These are phyloP conservation scores for Plasmodium knowlesi DNA, from an alignment of 169 alveolate species.

Conservation along the genomic window DNA sequence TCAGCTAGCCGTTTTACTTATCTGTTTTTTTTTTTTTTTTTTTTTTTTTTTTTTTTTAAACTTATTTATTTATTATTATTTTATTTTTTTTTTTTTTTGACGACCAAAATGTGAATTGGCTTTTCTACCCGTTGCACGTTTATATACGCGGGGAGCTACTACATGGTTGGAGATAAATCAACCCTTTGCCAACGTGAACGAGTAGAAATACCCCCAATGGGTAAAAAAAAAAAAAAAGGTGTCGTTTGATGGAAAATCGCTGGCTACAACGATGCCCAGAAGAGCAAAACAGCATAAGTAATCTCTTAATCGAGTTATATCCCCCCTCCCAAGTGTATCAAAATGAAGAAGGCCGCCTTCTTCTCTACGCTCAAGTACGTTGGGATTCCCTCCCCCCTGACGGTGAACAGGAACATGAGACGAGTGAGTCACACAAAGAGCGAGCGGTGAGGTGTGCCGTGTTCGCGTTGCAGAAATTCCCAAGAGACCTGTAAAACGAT, in stretches of 20 bases:
- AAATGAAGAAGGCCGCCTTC: constrained; percentile 1
- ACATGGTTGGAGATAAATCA: not conserved
- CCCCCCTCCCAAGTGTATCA: not conserved
- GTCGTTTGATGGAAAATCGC: not conserved
- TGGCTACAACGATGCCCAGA: not conserved
- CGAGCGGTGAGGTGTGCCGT: not conserved
- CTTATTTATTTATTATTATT: no score
- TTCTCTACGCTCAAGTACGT: not conserved
- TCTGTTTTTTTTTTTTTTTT: not conserved
- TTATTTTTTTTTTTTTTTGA: not conserved
- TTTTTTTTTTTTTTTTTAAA: not conserved
- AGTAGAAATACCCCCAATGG: not conserved
- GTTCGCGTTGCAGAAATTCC: not conserved
- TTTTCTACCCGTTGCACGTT: not conserved
- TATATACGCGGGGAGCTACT: not conserved
- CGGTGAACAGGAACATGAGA: constrained; percentile 5
- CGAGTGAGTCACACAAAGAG: not conserved
- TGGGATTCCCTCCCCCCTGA: not conserved
- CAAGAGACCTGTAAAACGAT: not conserved
- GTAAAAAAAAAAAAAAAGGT: not conserved
- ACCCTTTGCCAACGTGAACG: not conserved
- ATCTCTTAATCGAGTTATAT: not conserved
- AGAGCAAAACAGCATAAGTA: not conserved
- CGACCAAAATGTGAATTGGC: not conserved
- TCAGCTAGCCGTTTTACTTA: not conserved